phyloP scores from a whole-genome alignment of 2,329 filamentous ascomycete genomes.

The Drechslera avenae region DNA sequence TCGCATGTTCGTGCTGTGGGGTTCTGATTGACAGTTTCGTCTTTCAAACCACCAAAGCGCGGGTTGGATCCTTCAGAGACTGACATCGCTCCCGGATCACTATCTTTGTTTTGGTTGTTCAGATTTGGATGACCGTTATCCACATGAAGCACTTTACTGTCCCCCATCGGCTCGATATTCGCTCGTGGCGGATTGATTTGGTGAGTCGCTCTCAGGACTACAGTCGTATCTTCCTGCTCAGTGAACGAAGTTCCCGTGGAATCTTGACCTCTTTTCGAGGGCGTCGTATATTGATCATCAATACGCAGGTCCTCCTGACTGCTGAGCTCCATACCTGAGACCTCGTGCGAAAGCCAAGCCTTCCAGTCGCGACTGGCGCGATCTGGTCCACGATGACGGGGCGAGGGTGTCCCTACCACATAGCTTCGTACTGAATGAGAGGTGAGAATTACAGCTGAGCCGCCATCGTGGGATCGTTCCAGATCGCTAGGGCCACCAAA shows the following conservation, averaged over 20 bases:
- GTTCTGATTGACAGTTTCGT: too few relatives aligned
- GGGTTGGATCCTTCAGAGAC: neutral
- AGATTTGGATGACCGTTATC: neutral
- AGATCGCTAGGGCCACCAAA: slow-evolving; percentile 19
- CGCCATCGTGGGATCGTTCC: slow-evolving; percentile 20
- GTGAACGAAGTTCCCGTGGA: slow-evolving; percentile 28
- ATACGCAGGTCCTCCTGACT: slow-evolving; percentile 39
- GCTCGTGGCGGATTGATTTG: slow-evolving; percentile 12
- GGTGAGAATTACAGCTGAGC: slow-evolving; percentile 52
- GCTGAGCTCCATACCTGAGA: slow-evolving; percentile 44
- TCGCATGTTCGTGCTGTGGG: neutral
- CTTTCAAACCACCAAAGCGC: too few relatives aligned
- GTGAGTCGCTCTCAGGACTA: slow-evolving; percentile 18
- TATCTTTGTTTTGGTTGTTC: neutral
- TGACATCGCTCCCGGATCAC: neutral
- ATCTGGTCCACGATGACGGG: slow-evolving; percentile 25
- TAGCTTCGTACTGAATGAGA: slow-evolving; percentile 53
- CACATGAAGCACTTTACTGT: neutral
- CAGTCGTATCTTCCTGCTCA: slow-evolving; percentile 32
- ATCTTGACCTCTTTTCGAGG: slow-evolving; percentile 22
- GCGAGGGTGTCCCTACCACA: slow-evolving; percentile 42
- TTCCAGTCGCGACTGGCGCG: slow-evolving; percentile 54
- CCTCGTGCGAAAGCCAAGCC: slow-evolving; percentile 53
- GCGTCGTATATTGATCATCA: slow-evolving; percentile 25
- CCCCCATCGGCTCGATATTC: neutral